Evolutionary conservation across 805 yeast genomes (phyloP).

Genomic region (Lipomyces yamanashiensis): DNA sequence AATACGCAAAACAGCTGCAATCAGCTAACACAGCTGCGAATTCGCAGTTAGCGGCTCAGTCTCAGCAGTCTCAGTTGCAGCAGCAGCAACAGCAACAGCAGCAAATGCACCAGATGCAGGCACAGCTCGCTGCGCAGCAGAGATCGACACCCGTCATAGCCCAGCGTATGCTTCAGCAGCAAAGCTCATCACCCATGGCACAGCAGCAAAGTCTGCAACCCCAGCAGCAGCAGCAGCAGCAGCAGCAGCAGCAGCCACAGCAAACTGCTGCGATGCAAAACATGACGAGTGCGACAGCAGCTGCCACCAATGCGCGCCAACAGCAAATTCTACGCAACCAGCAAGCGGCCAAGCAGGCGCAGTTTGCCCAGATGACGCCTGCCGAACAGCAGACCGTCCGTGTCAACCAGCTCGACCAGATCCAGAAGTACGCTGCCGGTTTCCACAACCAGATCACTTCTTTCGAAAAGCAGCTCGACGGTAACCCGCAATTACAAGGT

Average conservation of each 20-base stretch:
- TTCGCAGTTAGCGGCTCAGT: constrained; percentile 12
- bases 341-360: constrained; percentile 25
- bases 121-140: constrained; percentile 20
- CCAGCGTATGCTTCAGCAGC: constrained; percentile 13
- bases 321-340: constrained; percentile 18
- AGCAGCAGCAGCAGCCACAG: constrained; percentile 9
- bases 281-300: background rate
- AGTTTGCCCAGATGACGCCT: constrained; percentile 28
- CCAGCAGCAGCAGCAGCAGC: constrained; percentile 10
- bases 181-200: constrained; percentile 10
- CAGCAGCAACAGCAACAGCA: constrained; percentile 30
- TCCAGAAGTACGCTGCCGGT: constrained; percentile 18
- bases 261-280: constrained; percentile 9
- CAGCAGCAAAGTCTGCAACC: constrained; percentile 13
- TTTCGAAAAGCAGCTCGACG: constrained; percentile 24
- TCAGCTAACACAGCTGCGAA: constrained; percentile 7
- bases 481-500: constrained; percentile 22
- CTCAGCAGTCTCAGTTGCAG: constrained; percentile 18
- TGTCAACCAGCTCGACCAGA: constrained; percentile 20
- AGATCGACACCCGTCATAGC: constrained; percentile 10
- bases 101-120: constrained; percentile 21
- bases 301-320: constrained; percentile 17
- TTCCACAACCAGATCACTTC: constrained; percentile 26
- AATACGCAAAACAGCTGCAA: constrained; percentile 26
- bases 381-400: constrained; percentile 33